Conservation (phyloP, 768 basidiomycete species). For the Mycena sanguinolenta region DNA sequence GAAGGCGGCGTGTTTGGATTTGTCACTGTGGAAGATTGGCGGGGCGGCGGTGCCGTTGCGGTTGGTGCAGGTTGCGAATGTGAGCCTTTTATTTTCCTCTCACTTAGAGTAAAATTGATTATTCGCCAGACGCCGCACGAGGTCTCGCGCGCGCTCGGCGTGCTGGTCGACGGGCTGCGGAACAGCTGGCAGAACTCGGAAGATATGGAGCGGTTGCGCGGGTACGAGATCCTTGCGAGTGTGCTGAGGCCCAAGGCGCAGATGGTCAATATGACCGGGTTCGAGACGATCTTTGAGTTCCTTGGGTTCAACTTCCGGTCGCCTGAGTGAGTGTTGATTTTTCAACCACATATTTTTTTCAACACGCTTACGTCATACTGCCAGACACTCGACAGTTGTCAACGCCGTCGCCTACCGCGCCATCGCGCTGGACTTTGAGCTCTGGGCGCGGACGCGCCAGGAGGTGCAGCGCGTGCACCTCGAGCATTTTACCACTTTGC, state of each 20-base stretch:
- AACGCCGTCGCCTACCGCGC: slow-evolving; percentile 87
- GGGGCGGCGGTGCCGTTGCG: slow-evolving; percentile 81
- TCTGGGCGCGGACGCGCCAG: slow-evolving; percentile 81
- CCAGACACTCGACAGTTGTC: slow-evolving; percentile 83
- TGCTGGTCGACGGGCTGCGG: slow-evolving; percentile 82
- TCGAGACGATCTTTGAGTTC: slow-evolving; percentile 88
- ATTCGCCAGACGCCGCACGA: slow-evolving; percentile 76
- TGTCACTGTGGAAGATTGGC: slow-evolving; percentile 85
- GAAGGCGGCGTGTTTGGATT: slow-evolving; percentile 76
- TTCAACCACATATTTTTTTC: background rate
- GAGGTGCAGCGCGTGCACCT: slow-evolving; percentile 87
- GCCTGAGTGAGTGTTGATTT: slow-evolving; percentile 71
- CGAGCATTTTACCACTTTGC: slow-evolving; percentile 83
- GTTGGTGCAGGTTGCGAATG: slow-evolving; percentile 83
- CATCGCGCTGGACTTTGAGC: slow-evolving; percentile 90
- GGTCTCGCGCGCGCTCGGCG: slow-evolving; percentile 76
- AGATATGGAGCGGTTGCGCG: slow-evolving; percentile 92
- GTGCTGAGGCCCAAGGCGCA: slow-evolving; percentile 79
- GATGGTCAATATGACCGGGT: slow-evolving; percentile 83
- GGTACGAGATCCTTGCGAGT: slow-evolving; percentile 87
- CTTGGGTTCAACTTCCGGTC: slow-evolving; percentile 86
- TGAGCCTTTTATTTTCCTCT: slow-evolving; percentile 46
- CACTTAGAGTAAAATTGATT: background rate
- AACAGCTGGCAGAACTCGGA: slow-evolving; percentile 95
- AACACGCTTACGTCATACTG: background rate